These are phyloP conservation scores for Cyclocybe cylindracea DNA, from an alignment of 768 basidiomycete genomes.

Conservation along the genomic window DNA sequence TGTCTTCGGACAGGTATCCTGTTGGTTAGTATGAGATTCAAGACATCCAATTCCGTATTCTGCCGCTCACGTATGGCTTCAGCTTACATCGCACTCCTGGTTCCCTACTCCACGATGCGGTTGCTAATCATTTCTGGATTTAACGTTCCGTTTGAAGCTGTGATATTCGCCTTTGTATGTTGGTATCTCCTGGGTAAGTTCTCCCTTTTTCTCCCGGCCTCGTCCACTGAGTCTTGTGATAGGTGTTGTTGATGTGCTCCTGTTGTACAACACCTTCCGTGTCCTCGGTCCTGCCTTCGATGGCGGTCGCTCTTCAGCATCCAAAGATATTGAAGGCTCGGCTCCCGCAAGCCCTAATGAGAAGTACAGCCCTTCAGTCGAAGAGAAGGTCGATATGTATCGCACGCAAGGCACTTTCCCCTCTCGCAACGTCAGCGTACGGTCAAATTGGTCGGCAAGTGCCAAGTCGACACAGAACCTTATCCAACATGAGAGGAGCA, in stretches of 20 bases:
- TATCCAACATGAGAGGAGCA: constrained; percentile 20
- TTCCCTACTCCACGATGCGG: constrained; percentile 58
- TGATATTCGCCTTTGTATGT: constrained; percentile 52
- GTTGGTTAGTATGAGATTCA: constrained; percentile 40
- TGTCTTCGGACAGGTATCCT: constrained; percentile 48
- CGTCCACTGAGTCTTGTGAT: neutral
- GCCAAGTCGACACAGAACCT: constrained; percentile 10
- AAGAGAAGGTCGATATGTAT: constrained; percentile 23
- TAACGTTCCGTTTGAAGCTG: constrained; percentile 42
- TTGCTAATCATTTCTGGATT: constrained; percentile 50
- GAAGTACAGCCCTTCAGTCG: constrained; percentile 11
- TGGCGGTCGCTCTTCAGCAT: constrained; percentile 26
- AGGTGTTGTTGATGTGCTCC: constrained; percentile 66
- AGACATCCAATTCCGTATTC: neutral
- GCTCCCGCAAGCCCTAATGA: constrained; percentile 21
- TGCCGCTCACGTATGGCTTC: constrained; percentile 4
- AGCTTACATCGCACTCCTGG: constrained; percentile 62
- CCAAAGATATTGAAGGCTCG: constrained; percentile 31
- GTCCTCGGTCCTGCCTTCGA: constrained; percentile 57
- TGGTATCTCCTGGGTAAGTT: constrained; percentile 56
- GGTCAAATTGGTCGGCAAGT: constrained; percentile 9
- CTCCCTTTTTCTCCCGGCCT: neutral
- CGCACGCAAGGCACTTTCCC: constrained; percentile 11
- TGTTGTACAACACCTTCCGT: constrained; percentile 72
- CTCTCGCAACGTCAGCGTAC: constrained; percentile 3